Evolutionary conservation across 83 land plant genomes (phyloP).

Genomic region (Picea engelmannii): DNA sequence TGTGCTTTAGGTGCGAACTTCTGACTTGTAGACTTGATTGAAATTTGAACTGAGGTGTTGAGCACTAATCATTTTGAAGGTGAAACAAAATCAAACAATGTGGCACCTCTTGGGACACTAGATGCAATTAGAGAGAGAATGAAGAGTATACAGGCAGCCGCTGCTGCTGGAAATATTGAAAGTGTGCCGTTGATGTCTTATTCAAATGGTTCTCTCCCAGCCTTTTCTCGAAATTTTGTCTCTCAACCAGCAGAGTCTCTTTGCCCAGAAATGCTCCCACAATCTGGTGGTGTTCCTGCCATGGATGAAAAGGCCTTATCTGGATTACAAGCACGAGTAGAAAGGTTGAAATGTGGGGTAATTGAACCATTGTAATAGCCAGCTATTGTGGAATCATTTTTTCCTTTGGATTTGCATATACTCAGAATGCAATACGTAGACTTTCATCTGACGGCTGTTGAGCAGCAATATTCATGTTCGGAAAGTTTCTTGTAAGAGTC

Average conservation of each 20-base stretch:
- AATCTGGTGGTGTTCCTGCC: conserved; percentile 35
- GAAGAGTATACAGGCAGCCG: conserved; percentile 92
- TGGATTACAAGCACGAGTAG: conserved; percentile 98
- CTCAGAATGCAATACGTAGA: too few relatives aligned
- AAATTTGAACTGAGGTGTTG: background rate
- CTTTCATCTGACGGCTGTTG: background rate
- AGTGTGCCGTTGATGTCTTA: conserved; percentile 32
- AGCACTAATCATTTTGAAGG: background rate
- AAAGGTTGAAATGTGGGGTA: conserved; percentile 92
- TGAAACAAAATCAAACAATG: conserved; percentile 5
- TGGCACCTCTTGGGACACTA: conserved; percentile 75
- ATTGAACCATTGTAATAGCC: conserved; percentile 36
- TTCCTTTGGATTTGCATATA: background rate
- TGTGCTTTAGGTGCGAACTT: background rate
- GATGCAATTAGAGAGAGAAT: conserved; percentile 97
- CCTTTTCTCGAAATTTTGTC: conserved; percentile 7
- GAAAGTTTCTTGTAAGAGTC: conserved; percentile 9
- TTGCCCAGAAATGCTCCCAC: conserved; percentile 6
- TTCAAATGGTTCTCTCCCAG: conserved; percentile 49
- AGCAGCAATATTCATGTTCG: background rate
- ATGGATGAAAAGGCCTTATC: conserved; percentile 95
- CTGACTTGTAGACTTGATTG: background rate
- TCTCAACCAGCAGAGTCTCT: conserved; percentile 3
- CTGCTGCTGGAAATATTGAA: conserved; percentile 53
- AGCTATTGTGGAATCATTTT: background rate